phyloP scores from a whole-genome alignment of 768 basidiomycete species.

The Lactifluus hygrophoroides region DNA sequence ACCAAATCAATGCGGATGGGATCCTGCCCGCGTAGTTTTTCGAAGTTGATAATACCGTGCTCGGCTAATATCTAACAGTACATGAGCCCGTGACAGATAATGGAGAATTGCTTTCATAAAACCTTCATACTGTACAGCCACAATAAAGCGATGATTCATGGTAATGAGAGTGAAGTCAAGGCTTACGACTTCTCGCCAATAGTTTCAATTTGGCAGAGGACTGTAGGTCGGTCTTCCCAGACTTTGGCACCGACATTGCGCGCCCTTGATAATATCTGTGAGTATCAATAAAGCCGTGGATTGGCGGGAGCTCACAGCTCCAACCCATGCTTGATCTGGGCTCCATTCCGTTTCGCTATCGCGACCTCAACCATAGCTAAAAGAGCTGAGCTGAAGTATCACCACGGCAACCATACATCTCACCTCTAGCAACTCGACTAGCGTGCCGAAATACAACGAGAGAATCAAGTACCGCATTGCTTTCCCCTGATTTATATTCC shows the following conservation, averaged over 20 bases:
- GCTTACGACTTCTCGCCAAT: slow-evolving; percentile 89
- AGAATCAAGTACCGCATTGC: slow-evolving; percentile 65
- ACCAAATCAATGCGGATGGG: slow-evolving; percentile 60
- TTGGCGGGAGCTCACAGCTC: slow-evolving; percentile 49
- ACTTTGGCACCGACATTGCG: slow-evolving; percentile 76
- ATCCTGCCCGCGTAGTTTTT: slow-evolving; percentile 44
- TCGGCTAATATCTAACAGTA: slow-evolving; percentile 58
- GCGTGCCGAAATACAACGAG: slow-evolving; percentile 67
- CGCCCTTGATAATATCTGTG: slow-evolving; percentile 35
- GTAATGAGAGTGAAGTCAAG: neutral
- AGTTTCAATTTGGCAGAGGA: slow-evolving; percentile 81
- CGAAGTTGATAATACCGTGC: slow-evolving; percentile 59
- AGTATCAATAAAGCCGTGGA: neutral
- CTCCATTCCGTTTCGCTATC: slow-evolving; percentile 53
- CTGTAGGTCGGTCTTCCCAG: slow-evolving; percentile 84
- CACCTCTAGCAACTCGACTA: slow-evolving; percentile 67
- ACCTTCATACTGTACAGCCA: slow-evolving; percentile 20
- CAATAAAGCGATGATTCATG: neutral
- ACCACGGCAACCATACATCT: neutral
- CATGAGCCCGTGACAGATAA: neutral
- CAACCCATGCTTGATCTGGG: slow-evolving; percentile 60
- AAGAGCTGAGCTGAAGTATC: neutral
- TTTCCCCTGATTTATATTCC: slow-evolving; percentile 66
- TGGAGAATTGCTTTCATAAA: slow-evolving; percentile 21
- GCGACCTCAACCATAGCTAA: slow-evolving; percentile 75